phyloP scores from a whole-genome alignment of 202 grass and related monocot genomes.

The Brachypodium distachyon region DNA sequence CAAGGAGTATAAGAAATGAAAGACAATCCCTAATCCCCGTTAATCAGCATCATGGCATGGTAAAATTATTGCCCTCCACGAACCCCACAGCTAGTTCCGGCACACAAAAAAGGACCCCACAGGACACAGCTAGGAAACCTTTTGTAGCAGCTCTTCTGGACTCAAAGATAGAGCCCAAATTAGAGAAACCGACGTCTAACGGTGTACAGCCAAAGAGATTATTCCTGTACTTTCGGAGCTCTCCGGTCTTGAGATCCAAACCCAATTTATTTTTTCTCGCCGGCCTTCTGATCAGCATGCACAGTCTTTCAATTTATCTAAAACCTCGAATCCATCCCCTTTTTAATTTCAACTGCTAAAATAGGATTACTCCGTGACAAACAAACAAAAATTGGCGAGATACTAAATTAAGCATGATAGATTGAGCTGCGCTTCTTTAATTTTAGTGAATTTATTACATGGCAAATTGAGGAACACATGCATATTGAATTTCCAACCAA shows the following conservation, averaged over 20 bases:
- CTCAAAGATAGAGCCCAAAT: neutral
- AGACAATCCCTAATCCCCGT: neutral
- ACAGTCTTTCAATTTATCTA: neutral
- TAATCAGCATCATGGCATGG: neutral
- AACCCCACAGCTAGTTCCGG: neutral
- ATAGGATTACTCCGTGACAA: too few relatives aligned
- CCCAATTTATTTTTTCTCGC: neutral
- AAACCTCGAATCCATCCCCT: neutral
- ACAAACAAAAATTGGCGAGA: too few relatives aligned
- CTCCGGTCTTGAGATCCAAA: conserved; percentile 24
- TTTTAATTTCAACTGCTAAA: neutral
- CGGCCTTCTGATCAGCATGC: neutral
- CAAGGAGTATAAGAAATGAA: neutral
- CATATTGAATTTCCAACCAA: neutral
- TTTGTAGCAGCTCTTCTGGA: neutral
- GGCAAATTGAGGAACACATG: neutral
- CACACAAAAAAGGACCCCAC: too few relatives aligned
- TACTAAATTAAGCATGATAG: neutral
- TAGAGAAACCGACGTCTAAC: neutral
- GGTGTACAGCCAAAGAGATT: neutral
- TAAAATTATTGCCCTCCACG: neutral
- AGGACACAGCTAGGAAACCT: neutral
- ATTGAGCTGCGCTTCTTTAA: neutral
- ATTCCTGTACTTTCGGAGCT: neutral
- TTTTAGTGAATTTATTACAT: too few relatives aligned